Conservation (phyloP, 495 filamentous ascomycete genomes). For the Penicillium ochrochloron region DNA sequence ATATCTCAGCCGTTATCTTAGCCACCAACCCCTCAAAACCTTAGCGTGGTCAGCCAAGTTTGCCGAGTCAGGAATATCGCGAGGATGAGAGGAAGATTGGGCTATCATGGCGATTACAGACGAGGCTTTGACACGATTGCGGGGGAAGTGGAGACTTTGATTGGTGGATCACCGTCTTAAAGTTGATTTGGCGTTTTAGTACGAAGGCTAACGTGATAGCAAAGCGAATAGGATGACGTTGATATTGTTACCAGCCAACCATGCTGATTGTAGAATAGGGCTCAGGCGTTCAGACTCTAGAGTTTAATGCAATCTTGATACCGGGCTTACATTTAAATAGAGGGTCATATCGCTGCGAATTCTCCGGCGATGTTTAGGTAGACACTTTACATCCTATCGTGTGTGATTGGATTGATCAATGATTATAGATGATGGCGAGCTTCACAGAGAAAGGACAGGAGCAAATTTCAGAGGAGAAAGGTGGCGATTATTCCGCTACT, state of each 20-base stretch:
- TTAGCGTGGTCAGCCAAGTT: constrained; percentile 3
- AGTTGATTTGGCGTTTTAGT: constrained; percentile 3
- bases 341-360: background rate
- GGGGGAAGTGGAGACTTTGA: constrained; percentile 2
- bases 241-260: background rate
- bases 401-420: background rate
- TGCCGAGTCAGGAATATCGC: constrained; percentile 3
- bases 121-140: constrained; percentile 5
- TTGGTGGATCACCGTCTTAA: constrained; percentile 5
- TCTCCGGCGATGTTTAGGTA: background rate
- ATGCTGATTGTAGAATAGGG: background rate
- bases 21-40: background rate
- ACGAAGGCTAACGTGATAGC: constrained; percentile 1
- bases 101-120: background rate
- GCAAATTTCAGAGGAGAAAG: constrained; percentile 12
- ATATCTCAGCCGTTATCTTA: constrained; percentile 6
- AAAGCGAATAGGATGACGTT: background rate
- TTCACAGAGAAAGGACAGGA: constrained; percentile 1
- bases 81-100: background rate
- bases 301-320: background rate
- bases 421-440: background rate
- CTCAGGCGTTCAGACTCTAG: background rate
- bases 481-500: background rate
- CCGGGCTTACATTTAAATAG: constrained; percentile 4
- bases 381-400: background rate